Evolutionary conservation across 192 early-diverging fungal genomes (phyloP), one percentile per base, ranked within the genome.

Genomic region (Neocallimastix lanati): DNA sequence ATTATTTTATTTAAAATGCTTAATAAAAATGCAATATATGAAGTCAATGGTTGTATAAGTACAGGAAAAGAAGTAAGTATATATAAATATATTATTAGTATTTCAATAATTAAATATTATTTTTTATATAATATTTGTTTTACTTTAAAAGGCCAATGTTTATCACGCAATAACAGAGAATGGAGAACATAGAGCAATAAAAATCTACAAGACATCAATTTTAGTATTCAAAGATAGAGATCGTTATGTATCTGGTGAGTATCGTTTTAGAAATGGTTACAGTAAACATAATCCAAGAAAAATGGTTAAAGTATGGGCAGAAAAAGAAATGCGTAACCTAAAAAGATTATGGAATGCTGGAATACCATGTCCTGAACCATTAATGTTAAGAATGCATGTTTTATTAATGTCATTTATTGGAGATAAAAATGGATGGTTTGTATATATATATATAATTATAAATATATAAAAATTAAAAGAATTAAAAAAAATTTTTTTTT

Each of bases 181-280:
- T 16, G 93, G 92, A 29, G 85, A 88, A 67, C 95, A 97, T 82
- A 86, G 92, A 11, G 96, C 97, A 13, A 94, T 99, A 82, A 98
- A 99, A 82, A 92, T 99, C 35, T 99, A 99, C 88, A 99, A 99
- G 82, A 98, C 97, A 28, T 96, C 95, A n/a, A 97, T 99, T 79
- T 86, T 99, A 81, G 90, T 92, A 1, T 99, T 99, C 86, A 98
- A 98, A 87, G 97, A 99, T 82, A 93, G 97, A 81, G 96, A 99
- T 87, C 91, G 96, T 25, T 99, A 99, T 82, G 96, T 99, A 30
- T 88, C 93, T 0, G 97, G 96, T 80, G 97, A 99, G 84, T 94
- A 91, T 83, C 90, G 97, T 77, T 99, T 98, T 89, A 86, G 95
- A 21, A 93, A 96, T 84, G 97, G 80, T 29, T 80, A 80, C 14